These are phyloP conservation scores for Lagenidium sp. DNA, from an alignment of 352 stramenopile species.

Conservation along the genomic window DNA sequence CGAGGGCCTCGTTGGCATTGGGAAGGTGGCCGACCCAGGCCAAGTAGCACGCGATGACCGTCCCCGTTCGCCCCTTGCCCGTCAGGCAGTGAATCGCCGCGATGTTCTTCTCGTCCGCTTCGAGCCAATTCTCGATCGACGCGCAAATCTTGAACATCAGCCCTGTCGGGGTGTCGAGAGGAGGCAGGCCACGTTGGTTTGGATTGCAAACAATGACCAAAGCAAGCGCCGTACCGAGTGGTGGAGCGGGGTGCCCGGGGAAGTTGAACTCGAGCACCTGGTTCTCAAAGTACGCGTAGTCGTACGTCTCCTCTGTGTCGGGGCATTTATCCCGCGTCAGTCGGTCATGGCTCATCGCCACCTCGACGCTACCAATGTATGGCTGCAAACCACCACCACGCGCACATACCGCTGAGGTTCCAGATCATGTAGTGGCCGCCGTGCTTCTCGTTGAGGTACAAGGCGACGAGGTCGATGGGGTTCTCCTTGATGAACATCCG, in stretches of 20 bases:
- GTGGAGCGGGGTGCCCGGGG: slow-evolving; percentile 93
- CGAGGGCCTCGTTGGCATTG: slow-evolving; percentile 89
- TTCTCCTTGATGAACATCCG: slow-evolving; percentile 78
- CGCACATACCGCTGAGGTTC: slow-evolving; percentile 86
- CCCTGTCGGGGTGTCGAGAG: slow-evolving; percentile 24
- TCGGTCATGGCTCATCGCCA: too few relatives aligned
- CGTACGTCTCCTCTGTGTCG: slow-evolving; percentile 91
- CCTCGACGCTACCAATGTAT: too few relatives aligned
- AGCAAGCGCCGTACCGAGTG: slow-evolving; percentile 78
- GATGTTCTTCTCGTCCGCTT: slow-evolving; percentile 93
- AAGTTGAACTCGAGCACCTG: slow-evolving; percentile 97
- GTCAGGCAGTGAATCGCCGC: slow-evolving; percentile 96
- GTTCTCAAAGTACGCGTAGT: slow-evolving; percentile 93
- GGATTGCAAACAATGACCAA: too few relatives aligned
- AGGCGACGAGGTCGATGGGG: slow-evolving; percentile 86
- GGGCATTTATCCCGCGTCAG: not conserved
- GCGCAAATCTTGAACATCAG: slow-evolving; percentile 97
- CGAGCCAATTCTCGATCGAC: slow-evolving; percentile 96
- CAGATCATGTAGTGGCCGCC: slow-evolving; percentile 96
- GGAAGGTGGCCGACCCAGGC: slow-evolving; percentile 92
- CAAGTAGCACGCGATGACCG: slow-evolving; percentile 94
- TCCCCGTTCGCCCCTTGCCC: slow-evolving; percentile 92
- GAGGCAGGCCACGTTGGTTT: too few relatives aligned
- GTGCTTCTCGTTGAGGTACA: slow-evolving; percentile 93
- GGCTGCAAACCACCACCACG: not conserved